Percentiles rank a stretch among this genome's conserved stretches.
phyloP scores from a whole-genome alignment of 2,329 filamentous ascomycete species.

The Aspergillus terreus region DNA sequence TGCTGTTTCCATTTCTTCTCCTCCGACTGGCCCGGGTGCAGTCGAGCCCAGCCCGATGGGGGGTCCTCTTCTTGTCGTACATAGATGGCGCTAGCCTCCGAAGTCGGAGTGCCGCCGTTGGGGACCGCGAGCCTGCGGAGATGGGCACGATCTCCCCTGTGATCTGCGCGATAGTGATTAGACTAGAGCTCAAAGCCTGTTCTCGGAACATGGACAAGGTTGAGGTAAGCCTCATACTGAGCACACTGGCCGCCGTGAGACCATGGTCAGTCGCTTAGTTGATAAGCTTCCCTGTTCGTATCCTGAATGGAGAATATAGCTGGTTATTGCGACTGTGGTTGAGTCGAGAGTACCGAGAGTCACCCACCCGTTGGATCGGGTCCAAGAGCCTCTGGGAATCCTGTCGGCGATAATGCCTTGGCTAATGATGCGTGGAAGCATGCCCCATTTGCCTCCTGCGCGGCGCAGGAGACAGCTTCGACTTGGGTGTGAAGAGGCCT shows the following conservation, averaged over 20 bases:
- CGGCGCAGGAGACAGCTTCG: neutral
- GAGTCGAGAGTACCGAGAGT: too few species aligned
- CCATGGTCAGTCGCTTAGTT: too few species aligned
- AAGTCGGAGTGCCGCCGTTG: slow-evolving; percentile 10
- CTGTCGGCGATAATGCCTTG: neutral
- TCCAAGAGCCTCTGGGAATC: neutral
- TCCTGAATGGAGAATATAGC: too few species aligned
- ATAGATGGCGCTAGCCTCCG: slow-evolving; percentile 14
- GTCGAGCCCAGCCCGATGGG: neutral
- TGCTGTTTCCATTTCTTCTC: neutral
- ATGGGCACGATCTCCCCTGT: neutral
- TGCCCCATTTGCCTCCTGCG: neutral
- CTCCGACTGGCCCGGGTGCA: neutral
- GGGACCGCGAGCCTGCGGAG: neutral
- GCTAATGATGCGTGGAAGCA: neutral
- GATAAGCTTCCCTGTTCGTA: too few species aligned
- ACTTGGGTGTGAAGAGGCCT: too few species aligned
- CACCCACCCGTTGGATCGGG: neutral
- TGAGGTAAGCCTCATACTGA: too few species aligned
- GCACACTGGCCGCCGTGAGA: too few species aligned
- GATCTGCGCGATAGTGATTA: slow-evolving; percentile 4
- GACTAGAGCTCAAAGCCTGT: slow-evolving; percentile 5
- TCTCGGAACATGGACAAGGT: neutral
- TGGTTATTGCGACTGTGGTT: too few species aligned
- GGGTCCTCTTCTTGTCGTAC: neutral